Evolutionary conservation across 2,329 filamentous ascomycete genomes (phyloP).

Genomic region (Colletotrichum sp.): DNA sequence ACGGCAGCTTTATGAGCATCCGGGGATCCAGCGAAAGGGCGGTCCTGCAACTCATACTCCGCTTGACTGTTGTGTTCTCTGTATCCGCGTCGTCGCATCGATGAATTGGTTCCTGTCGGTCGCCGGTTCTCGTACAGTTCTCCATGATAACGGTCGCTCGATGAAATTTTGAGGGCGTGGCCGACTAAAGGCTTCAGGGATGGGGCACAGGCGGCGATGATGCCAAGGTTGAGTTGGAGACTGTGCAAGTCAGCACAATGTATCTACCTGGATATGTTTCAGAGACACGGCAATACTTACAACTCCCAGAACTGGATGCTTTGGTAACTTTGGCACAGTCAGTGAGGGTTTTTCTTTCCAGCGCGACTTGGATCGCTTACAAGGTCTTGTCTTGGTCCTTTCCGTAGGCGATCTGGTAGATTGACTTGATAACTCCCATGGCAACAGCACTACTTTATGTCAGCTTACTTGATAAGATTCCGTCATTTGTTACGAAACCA

Average conservation of each 20-base stretch:
- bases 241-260: constrained; percentile 33
- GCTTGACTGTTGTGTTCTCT: background rate
- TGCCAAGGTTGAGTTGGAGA: background rate
- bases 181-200: constrained; percentile 41
- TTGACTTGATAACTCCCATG: constrained; percentile 42
- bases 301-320: background rate
- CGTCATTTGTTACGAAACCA: background rate
- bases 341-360: rapidly evolving
- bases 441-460: constrained; percentile 35
- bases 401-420: constrained; percentile 33
- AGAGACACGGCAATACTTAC: background rate
- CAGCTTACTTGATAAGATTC: background rate
- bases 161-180: constrained; percentile 30
- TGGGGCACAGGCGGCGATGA: constrained; percentile 24
- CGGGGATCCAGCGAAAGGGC: background rate
- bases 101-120: background rate
- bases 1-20: background rate
- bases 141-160: constrained; percentile 8
- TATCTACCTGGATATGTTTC: constrained; percentile 20
- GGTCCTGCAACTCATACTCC: background rate
- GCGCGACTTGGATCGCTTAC: background rate
- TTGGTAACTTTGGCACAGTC: background rate
- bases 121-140: background rate
- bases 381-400: background rate
- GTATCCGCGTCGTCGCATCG: constrained; percentile 3